Conservation (phyloP, 345 rosid species). For the Citrus maxima region DNA sequence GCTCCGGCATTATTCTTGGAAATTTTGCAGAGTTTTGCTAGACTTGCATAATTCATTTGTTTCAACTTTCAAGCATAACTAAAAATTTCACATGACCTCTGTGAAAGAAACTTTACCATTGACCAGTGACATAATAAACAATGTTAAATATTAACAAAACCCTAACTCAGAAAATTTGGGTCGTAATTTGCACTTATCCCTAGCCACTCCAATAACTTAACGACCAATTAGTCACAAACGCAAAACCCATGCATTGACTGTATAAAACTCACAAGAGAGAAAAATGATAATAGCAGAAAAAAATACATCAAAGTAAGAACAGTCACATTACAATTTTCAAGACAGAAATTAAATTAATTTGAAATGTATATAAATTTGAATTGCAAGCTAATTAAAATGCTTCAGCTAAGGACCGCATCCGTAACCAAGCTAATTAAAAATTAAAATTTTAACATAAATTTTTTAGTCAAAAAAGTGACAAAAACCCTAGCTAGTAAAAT, state of each 20-base stretch:
- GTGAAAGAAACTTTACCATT: background rate
- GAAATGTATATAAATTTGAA: background rate
- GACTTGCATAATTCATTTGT: background rate
- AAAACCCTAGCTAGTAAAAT: conserved; percentile 10
- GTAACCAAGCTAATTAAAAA: background rate
- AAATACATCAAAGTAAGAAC: background rate
- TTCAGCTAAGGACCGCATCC: background rate
- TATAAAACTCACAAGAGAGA: background rate
- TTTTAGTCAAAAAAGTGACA: background rate
- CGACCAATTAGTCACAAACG: background rate
- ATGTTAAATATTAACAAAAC: background rate
- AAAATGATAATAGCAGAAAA: background rate
- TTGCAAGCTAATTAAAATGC: background rate
- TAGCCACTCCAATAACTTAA: background rate
- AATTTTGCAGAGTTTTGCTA: background rate
- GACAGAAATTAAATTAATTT: background rate
- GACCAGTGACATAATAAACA: background rate
- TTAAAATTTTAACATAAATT: background rate
- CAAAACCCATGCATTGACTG: too few relatives aligned
- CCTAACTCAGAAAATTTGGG: background rate
- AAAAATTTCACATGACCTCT: background rate
- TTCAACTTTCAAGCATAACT: background rate
- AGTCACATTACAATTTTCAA: background rate
- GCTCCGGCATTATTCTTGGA: background rate
- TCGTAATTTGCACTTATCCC: background rate